Evolutionary conservation across 2,329 filamentous ascomycete species (phyloP).

Genomic region (Proliferodiscus dingleyae): DNA sequence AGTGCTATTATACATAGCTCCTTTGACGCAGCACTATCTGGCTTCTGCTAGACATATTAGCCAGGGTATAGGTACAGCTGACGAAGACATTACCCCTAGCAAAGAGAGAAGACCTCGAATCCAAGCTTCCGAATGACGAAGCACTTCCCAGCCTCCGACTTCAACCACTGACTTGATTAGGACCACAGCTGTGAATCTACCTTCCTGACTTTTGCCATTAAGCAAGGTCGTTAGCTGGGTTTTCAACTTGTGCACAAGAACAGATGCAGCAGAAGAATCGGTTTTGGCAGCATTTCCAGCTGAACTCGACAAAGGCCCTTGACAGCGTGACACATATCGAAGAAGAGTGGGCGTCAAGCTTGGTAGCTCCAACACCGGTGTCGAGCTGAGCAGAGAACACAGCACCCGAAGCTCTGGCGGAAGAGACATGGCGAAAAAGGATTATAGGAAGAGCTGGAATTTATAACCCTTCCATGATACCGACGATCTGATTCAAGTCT

Average conservation of each 20-base stretch:
- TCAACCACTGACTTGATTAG: conserved; percentile 79
- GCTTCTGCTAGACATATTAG: conserved; percentile 53
- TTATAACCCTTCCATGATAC: neutral
- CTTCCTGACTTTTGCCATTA: conserved; percentile 68
- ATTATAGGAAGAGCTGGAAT: neutral
- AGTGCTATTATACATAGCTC: conserved; percentile 72
- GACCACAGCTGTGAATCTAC: conserved; percentile 71
- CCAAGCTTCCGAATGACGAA: conserved; percentile 71
- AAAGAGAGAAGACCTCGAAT: conserved; percentile 70
- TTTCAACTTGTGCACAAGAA: conserved; percentile 77
- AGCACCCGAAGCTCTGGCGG: conserved; percentile 59
- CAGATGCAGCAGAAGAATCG: conserved; percentile 56
- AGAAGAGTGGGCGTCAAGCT: conserved; percentile 66
- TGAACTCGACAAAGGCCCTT: conserved; percentile 56
- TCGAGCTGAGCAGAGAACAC: conserved; percentile 66
- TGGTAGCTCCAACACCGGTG: conserved; percentile 68
- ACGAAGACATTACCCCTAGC: conserved; percentile 51
- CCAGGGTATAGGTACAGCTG: neutral
- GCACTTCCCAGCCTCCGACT: conserved; percentile 76
- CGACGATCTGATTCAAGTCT: no score
- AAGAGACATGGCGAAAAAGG: conserved; percentile 24
- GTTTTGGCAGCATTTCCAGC: conserved; percentile 57
- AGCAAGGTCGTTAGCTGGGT: conserved; percentile 73
- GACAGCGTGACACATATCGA: conserved; percentile 52
- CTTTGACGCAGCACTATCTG: conserved; percentile 69